Conservation (phyloP, 441 rosid species). For the Arabidopsis lyrata region DNA sequence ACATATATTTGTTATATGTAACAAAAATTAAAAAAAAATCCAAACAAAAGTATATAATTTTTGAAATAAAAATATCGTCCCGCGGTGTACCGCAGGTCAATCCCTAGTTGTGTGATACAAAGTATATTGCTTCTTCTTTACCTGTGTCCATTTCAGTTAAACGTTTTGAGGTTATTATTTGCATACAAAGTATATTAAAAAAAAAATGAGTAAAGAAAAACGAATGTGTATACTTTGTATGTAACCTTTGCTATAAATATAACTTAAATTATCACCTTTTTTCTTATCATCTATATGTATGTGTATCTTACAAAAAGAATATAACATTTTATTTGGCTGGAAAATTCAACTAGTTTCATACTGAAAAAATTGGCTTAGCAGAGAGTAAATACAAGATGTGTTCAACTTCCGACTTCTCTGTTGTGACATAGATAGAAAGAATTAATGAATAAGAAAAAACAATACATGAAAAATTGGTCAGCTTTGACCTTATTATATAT, state of each 20-base stretch:
- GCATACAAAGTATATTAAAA: no score
- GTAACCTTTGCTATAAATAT: no score
- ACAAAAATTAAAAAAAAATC: no score
- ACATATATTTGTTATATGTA: no score
- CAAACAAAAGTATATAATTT: no score
- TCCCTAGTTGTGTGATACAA: slow-evolving; percentile 7
- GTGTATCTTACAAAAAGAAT: no score
- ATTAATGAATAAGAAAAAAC: slow-evolving; percentile 1
- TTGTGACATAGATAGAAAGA: background rate
- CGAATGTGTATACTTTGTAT: no score
- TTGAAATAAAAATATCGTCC: no score
- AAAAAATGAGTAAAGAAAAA: no score
- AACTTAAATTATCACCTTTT: no score
- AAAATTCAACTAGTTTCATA: slow-evolving; percentile 4
- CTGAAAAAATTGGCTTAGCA: background rate
- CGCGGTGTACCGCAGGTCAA: no score
- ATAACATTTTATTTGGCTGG: background rate
- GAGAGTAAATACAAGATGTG: slow-evolving; percentile 16
- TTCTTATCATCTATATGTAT: no score
- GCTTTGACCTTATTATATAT: slow-evolving; percentile 42
- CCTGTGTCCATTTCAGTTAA: background rate
- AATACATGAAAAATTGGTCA: slow-evolving; percentile 34
- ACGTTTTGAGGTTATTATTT: background rate
- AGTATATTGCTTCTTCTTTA: background rate
- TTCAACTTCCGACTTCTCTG: background rate